A percentile compares a stretch with the other conserved stretches of the same genome.
phyloP scores from a whole-genome alignment of 78 protist genomes.

The Dictyostelium purpureum region DNA sequence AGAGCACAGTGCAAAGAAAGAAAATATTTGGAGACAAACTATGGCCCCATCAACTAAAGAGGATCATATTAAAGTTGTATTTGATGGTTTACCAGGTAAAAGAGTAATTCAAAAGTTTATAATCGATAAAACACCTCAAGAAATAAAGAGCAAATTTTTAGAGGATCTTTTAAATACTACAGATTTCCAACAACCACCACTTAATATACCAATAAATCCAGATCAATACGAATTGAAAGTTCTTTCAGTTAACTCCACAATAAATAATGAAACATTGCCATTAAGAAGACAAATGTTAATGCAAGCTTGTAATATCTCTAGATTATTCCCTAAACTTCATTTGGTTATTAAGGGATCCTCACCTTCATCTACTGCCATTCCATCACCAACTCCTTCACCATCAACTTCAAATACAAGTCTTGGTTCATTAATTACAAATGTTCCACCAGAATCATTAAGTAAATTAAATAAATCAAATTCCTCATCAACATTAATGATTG shows the following conservation, averaged over 20 bases:
- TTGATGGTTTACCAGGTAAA: constrained; percentile 63
- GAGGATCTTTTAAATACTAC: constrained; percentile 19
- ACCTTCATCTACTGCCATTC: neutral
- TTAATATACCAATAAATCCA: neutral
- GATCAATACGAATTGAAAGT: constrained; percentile 58
- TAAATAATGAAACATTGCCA: constrained; percentile 59
- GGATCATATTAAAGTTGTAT: constrained; percentile 42
- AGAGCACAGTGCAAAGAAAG: neutral
- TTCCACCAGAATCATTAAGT: no score
- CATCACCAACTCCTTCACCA: neutral
- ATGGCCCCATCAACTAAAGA: constrained; percentile 20
- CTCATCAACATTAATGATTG: neutral
- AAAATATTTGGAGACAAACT: constrained; percentile 48
- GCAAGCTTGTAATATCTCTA: constrained; percentile 71
- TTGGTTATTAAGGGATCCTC: neutral
- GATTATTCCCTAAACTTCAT: constrained; percentile 53
- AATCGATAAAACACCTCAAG: constrained; percentile 31
- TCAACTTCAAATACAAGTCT: neutral
- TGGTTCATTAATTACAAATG: neutral
- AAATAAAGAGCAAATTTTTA: constrained; percentile 38
- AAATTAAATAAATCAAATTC: neutral
- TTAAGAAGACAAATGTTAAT: constrained; percentile 46
- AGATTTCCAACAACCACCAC: neutral
- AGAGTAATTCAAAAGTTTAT: constrained; percentile 48
- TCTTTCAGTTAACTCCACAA: constrained; percentile 18